These are phyloP conservation scores for Ogataea trehalophila DNA, from an alignment of 805 yeast species.

Conservation along the genomic window DNA sequence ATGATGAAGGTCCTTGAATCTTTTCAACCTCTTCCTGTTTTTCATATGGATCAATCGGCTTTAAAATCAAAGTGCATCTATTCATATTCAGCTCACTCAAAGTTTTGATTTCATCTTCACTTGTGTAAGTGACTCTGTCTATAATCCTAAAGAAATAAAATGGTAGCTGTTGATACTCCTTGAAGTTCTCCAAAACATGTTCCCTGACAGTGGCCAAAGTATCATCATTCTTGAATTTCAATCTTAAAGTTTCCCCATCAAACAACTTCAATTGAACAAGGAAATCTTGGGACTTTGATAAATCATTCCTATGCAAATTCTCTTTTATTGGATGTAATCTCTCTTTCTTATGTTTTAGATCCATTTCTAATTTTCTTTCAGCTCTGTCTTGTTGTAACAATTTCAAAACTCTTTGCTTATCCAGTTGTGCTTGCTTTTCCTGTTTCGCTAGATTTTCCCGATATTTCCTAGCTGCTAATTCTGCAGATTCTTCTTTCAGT, in stretches of 20 bases:
- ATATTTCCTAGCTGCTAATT: constrained; percentile 32
- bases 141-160: constrained; percentile 47
- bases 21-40: constrained; percentile 10
- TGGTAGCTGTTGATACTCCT: constrained; percentile 46
- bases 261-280: constrained; percentile 48
- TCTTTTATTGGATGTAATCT: constrained; percentile 14
- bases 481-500: constrained; percentile 39
- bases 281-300: constrained; percentile 39
- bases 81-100: constrained; percentile 52
- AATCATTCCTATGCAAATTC: constrained; percentile 16
- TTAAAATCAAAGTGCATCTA: constrained; percentile 68
- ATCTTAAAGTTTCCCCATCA: constrained; percentile 57
- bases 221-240: constrained; percentile 41
- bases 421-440: constrained; percentile 38
- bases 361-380: constrained; percentile 13
- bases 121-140: constrained; percentile 60
- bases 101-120: constrained; percentile 53
- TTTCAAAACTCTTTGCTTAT: constrained; percentile 49
- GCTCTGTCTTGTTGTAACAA: constrained; percentile 47
- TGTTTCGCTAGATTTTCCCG: constrained; percentile 35
- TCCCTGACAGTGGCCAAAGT: constrained; percentile 54
- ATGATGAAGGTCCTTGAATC: constrained; percentile 8
- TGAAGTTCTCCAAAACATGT: constrained; percentile 47
- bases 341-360: constrained; percentile 1
- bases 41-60: constrained; percentile 42